Evolutionary conservation across 768 basidiomycete species (phyloP).

Genomic region (Leccinellum rugosiceps): DNA sequence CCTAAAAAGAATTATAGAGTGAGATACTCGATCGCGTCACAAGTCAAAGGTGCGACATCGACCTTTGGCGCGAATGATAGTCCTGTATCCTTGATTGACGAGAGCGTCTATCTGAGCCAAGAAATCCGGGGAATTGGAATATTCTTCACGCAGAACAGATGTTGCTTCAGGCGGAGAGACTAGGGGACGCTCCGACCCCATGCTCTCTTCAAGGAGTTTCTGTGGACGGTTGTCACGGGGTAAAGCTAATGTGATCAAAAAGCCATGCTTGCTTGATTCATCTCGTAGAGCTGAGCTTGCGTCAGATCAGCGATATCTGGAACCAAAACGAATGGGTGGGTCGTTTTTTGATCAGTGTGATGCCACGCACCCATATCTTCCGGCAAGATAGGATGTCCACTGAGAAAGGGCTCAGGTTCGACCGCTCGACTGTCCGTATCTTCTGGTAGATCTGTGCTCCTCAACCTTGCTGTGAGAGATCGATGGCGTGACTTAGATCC

Average conservation of each 20-base stretch:
- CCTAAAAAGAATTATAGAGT: constrained; percentile 39
- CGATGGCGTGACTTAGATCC: background rate
- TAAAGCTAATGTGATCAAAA: background rate
- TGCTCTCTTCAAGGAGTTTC: constrained; percentile 40
- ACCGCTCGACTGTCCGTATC: constrained; percentile 5
- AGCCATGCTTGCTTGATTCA: constrained; percentile 36
- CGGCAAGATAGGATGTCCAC: constrained; percentile 28
- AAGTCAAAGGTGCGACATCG: constrained; percentile 22
- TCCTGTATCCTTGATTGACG: constrained; percentile 54
- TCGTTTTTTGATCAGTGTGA: background rate
- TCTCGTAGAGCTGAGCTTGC: constrained; percentile 35
- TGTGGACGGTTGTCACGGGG: constrained; percentile 13
- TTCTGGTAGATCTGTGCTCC: constrained; percentile 24
- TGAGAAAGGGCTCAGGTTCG: constrained; percentile 20
- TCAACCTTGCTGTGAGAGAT: constrained; percentile 21
- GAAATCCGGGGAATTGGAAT: constrained; percentile 57
- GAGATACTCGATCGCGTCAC: background rate
- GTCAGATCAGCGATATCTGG: constrained; percentile 35
- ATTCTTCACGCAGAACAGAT: constrained; percentile 58
- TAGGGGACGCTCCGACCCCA: constrained; percentile 43
- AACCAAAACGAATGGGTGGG: background rate
- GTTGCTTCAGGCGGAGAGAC: constrained; percentile 55
- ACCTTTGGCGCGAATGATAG: constrained; percentile 72
- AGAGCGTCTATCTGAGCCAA: constrained; percentile 76
- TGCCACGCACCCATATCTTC: constrained; percentile 29